phyloP scores from a whole-genome alignment of 495 filamentous ascomycete species.

The Penicillium subrubescens region DNA sequence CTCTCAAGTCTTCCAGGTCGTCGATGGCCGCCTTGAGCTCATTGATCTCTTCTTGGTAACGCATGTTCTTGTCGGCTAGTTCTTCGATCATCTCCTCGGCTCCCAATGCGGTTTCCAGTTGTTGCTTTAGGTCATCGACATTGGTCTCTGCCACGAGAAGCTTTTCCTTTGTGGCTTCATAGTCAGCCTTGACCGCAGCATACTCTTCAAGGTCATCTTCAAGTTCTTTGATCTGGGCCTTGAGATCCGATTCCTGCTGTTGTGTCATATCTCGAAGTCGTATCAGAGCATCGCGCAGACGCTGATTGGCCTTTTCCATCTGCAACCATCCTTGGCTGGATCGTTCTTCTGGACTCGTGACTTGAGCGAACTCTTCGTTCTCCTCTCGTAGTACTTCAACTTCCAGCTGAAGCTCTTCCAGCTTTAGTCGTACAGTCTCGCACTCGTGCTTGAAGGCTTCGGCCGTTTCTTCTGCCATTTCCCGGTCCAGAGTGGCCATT shows the following conservation, averaged over 20 bases:
- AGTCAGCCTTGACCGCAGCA: constrained; percentile 68
- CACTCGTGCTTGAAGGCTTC: constrained; percentile 80
- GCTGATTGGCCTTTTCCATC: constrained; percentile 86
- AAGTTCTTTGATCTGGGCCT: constrained; percentile 73
- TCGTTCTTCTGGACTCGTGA: constrained; percentile 86
- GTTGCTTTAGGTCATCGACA: constrained; percentile 84
- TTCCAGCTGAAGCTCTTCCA: constrained; percentile 86
- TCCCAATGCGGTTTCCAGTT: constrained; percentile 83
- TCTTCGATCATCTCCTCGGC: constrained; percentile 94
- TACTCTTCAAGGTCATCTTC: constrained; percentile 79
- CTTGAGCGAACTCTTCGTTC: constrained; percentile 76
- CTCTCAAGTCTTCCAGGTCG: constrained; percentile 83
- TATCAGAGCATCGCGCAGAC: constrained; percentile 83
- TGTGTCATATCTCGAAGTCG: constrained; percentile 83
- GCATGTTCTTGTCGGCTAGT: constrained; percentile 81
- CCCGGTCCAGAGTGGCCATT: constrained; percentile 83
- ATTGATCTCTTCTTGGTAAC: constrained; percentile 77
- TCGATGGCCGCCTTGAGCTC: constrained; percentile 79
- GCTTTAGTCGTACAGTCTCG: constrained; percentile 69
- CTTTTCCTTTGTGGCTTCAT: constrained; percentile 68
- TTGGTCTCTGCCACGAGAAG: constrained; percentile 71
- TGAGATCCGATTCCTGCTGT: constrained; percentile 79
- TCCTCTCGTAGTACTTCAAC: constrained; percentile 85
- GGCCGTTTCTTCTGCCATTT: constrained; percentile 94
- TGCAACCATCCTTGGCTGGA: constrained; percentile 85